Evolutionary conservation across 164 flowering plant genomes (phyloP).

Genomic region (Chimonanthus salicifolius): DNA sequence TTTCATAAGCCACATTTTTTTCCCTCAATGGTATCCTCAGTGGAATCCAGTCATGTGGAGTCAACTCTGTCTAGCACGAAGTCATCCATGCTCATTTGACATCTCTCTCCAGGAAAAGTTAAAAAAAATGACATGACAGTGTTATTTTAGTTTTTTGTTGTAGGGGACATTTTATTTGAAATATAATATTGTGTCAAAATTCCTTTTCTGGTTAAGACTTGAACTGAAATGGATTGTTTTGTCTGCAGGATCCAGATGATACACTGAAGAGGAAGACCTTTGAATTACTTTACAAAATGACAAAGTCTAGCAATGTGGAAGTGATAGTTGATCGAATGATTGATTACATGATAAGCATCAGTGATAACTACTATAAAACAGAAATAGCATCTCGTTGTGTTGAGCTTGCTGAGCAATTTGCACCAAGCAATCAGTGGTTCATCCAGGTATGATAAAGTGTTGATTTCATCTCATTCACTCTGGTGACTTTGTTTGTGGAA

Average conservation of each 20-base stretch:
- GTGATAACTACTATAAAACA: constrained; percentile 88
- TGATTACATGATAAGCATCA: constrained; percentile 93
- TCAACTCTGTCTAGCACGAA: too few species aligned
- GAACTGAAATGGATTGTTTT: neutral
- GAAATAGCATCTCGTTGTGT: constrained; percentile 97
- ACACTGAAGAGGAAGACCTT: constrained; percentile 97
- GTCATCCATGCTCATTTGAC: too few species aligned
- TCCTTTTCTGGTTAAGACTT: neutral
- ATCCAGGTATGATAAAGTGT: constrained; percentile 53
- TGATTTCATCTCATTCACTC: neutral
- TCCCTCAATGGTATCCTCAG: too few species aligned
- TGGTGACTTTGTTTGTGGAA: constrained; percentile 1
- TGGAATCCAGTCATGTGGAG: too few species aligned
- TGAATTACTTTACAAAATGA: constrained; percentile 92
- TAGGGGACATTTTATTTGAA: too few species aligned
- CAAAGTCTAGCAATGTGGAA: constrained; percentile 96
- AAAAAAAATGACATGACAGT: too few species aligned
- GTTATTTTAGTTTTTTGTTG: too few species aligned
- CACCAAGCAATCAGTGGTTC: constrained; percentile 98
- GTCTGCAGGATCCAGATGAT: constrained; percentile 91
- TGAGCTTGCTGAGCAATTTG: constrained; percentile 97
- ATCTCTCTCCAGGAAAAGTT: too few species aligned
- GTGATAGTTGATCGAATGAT: constrained; percentile 98
- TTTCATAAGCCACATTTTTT: too few species aligned
- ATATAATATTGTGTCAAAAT: too few species aligned